Percentiles rank a stretch among this genome's conserved stretches.
Evolutionary conservation across 108 stramenopile species (phyloP).

Genomic region (Pseudonitzschia multiseries): DNA sequence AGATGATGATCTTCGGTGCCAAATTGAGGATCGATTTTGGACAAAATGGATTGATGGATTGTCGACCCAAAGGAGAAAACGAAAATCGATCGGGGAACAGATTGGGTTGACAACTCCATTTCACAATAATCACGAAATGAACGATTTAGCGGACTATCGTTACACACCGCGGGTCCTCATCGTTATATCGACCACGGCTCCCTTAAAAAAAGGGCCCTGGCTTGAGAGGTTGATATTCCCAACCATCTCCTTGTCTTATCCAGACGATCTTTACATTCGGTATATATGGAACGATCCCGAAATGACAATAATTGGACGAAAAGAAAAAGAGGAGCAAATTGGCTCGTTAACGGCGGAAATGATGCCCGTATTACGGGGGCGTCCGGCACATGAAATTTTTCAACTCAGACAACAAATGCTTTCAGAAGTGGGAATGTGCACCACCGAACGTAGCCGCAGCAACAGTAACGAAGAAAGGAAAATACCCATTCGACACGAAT

Average conservation of each 20-base stretch:
- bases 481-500: neutral
- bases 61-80: neutral
- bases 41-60: slow-evolving; percentile 42
- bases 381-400: slow-evolving; percentile 41
- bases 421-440: neutral
- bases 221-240: slow-evolving; percentile 45
- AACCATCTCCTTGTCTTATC: slow-evolving; percentile 46
- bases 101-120: neutral
- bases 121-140: neutral
- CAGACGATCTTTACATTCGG: slow-evolving; percentile 56
- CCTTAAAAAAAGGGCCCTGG: slow-evolving; percentile 62
- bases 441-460: neutral
- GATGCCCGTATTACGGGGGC: slow-evolving; percentile 24
- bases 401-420: slow-evolving; percentile 15
- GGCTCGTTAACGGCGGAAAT: neutral
- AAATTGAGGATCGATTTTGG: slow-evolving; percentile 62
- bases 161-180: slow-evolving; percentile 47
- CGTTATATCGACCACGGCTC: slow-evolving; percentile 51
- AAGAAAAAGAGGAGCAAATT: neutral
- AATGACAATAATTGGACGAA: neutral
- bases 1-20: slow-evolving; percentile 49
- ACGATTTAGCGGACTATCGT: neutral
- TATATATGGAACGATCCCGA: slow-evolving; percentile 49
- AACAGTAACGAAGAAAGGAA: neutral
- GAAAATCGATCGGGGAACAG: neutral